Base-by-base conservation (phyloP, 768 basidiomycete genomes). In the Exidia glandulosa region DNA sequence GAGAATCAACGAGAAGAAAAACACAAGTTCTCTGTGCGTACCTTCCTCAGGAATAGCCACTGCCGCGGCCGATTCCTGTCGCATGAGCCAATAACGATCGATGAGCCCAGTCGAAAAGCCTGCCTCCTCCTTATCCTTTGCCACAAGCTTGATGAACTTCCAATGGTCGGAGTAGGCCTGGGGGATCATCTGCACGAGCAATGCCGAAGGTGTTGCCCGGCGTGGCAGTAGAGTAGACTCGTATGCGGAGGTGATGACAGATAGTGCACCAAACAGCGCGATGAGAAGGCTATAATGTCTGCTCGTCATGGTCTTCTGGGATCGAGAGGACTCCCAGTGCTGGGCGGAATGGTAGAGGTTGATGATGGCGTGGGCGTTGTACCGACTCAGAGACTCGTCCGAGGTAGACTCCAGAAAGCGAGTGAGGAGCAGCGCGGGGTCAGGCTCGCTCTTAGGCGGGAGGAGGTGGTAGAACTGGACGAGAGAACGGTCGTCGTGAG, bases 21-120 rank as follows among this genome's bases (percentile, higher is more conserved):
- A n/a, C n/a, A n/a, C n/a, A n/a, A n/a, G n/a, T n/a, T n/a, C n/a
- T n/a, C n/a, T n/a, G n/a, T n/a, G 19, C 50, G 6, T 54, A 31
- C 50, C 16, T 23, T 48, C 19, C 47, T 9, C 25, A 6, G 25
- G 7, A 6, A 6, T 19, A 27, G 25, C 25, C 50, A 27, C 16
- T 9, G 25, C 50, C 6, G 65, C 63, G 47, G 72, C 74, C 9
- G 82, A 69, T 32, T 72, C 65, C 13, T 78, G 78, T 33, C 71
- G 77, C 79, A 87, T 80, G 54, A 81, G 66, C 85, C 85, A 87
- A 68, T 81, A 87, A 55, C 76, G 74, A 66, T 87, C 84, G n/a
- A 76, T 72, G 47, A 72, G 69, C 16, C 61, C 67, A 32, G 71
- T 63, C 9, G 60, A 16, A 60, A 73, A 67, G 36, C 69, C 72